phyloP scores from a whole-genome alignment of 495 filamentous ascomycete genomes.

The Penicillium argentinense region DNA sequence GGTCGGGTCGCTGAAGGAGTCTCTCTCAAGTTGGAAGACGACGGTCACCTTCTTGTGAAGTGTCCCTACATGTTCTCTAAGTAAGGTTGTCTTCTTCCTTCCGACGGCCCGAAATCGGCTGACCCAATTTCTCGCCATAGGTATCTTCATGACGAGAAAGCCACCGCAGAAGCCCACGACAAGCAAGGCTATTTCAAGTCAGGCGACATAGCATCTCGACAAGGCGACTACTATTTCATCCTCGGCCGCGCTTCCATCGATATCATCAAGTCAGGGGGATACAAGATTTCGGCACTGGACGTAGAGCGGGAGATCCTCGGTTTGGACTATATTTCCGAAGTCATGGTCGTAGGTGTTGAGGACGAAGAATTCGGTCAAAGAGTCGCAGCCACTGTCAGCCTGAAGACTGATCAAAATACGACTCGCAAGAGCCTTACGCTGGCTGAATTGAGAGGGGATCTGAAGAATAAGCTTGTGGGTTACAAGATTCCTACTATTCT shows the following conservation, averaged over 20 bases:
- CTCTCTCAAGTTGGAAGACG: slow-evolving; percentile 35
- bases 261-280: slow-evolving; percentile 48
- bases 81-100: slow-evolving; percentile 8
- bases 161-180: slow-evolving; percentile 33
- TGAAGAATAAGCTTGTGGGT: slow-evolving; percentile 37
- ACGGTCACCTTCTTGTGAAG: slow-evolving; percentile 39
- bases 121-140: slow-evolving; percentile 10
- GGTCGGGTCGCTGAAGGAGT: slow-evolving; percentile 43
- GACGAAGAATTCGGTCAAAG: slow-evolving; percentile 50
- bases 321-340: slow-evolving; percentile 38
- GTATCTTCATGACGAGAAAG: slow-evolving; percentile 43
- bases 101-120: too few species aligned
- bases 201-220: slow-evolving; percentile 47
- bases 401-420: slow-evolving; percentile 24
- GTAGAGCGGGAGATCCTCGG: slow-evolving; percentile 45
- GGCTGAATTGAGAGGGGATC: slow-evolving; percentile 36
- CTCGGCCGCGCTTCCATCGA: slow-evolving; percentile 50
- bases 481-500: slow-evolving; percentile 53
- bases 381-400: slow-evolving; percentile 47
- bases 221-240: slow-evolving; percentile 49
- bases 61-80: slow-evolving; percentile 46
- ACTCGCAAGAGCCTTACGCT: slow-evolving; percentile 29
- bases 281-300: slow-evolving; percentile 47
- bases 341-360: slow-evolving; percentile 42
- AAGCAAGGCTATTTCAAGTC: slow-evolving; percentile 47